Percentiles rank a stretch among this genome's conserved stretches.
These are phyloP conservation scores for Scheffersomyces cryptocercus DNA, from an alignment of 1,139 yeast species.

Conservation along the genomic window DNA sequence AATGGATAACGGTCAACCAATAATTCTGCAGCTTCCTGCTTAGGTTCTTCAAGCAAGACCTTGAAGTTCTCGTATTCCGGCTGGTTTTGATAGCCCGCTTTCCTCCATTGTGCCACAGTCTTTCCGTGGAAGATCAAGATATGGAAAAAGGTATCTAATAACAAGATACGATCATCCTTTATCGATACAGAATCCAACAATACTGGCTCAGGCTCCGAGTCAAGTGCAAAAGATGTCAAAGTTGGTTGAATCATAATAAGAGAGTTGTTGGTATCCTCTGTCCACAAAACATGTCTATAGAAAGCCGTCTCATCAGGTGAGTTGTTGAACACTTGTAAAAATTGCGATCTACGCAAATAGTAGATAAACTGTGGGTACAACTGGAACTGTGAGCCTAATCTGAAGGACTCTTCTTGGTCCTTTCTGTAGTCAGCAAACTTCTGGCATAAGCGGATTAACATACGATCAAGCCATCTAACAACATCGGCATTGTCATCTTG, in stretches of 20 bases:
- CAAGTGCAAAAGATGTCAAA: slow-evolving; percentile 80
- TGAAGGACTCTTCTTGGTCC: slow-evolving; percentile 47
- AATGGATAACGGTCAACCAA: slow-evolving; percentile 93
- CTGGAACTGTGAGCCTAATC: slow-evolving; percentile 49
- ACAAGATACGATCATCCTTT: slow-evolving; percentile 81
- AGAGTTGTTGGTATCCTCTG: slow-evolving; percentile 93
- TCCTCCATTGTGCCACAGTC: slow-evolving; percentile 94
- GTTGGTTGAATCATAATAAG: slow-evolving; percentile 97
- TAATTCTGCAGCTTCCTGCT: slow-evolving; percentile 87
- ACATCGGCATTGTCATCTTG: slow-evolving; percentile 60
- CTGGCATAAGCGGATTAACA: slow-evolving; percentile 52
- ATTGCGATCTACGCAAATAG: slow-evolving; percentile 94
- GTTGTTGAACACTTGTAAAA: slow-evolving; percentile 93
- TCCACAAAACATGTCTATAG: slow-evolving; percentile 87
- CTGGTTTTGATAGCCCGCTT: slow-evolving; percentile 89
- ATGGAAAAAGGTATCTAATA: slow-evolving; percentile 94
- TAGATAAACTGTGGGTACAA: slow-evolving; percentile 92
- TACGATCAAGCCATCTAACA: slow-evolving; percentile 53
- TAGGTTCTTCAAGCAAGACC: slow-evolving; percentile 83
- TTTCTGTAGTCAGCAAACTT: slow-evolving; percentile 54
- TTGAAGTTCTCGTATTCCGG: slow-evolving; percentile 89
- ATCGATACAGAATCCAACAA: slow-evolving; percentile 90
- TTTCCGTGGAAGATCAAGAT: slow-evolving; percentile 94
- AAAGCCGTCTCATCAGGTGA: slow-evolving; percentile 99
- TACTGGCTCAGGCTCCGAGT: slow-evolving; percentile 86